Evolutionary conservation across 1,284 basidiomycete species (phyloP).

Genomic region (Meira miltonrushii): DNA sequence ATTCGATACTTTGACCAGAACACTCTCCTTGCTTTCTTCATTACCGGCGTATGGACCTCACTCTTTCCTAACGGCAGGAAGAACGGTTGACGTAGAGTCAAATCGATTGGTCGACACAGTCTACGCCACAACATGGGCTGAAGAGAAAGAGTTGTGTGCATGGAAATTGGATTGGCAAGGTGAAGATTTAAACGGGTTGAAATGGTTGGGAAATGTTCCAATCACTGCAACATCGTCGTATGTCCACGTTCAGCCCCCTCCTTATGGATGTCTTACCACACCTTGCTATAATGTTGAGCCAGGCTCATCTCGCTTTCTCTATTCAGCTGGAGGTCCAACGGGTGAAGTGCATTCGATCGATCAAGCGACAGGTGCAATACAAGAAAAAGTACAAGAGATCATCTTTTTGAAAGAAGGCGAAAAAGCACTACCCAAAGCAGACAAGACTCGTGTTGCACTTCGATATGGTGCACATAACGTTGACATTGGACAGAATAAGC

Average conservation of each 20-base stretch:
- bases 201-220: slow-evolving; percentile 13
- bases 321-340: slow-evolving; percentile 41
- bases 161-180: slow-evolving; percentile 29
- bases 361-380: slow-evolving; percentile 22
- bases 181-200: not conserved
- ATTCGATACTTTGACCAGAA: slow-evolving; percentile 23
- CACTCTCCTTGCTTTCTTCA: slow-evolving; percentile 15
- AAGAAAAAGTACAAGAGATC: slow-evolving; percentile 24
- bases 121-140: slow-evolving; percentile 44
- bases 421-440: slow-evolving; percentile 20
- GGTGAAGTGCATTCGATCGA: slow-evolving; percentile 38
- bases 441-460: slow-evolving; percentile 33
- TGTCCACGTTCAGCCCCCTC: slow-evolving; percentile 33
- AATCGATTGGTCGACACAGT: slow-evolving; percentile 13
- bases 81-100: not conserved
- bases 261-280: slow-evolving; percentile 17
- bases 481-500: slow-evolving; percentile 19
- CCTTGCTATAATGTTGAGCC: slow-evolving; percentile 27
- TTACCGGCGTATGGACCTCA: slow-evolving; percentile 29
- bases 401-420: slow-evolving; percentile 27
- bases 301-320: slow-evolving; percentile 21
- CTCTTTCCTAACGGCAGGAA: slow-evolving; percentile 32
- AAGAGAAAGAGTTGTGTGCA: slow-evolving; percentile 19
- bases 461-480: slow-evolving; percentile 38
- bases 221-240: slow-evolving; percentile 41